Evolutionary conservation across 305 asterid genomes (phyloP), one percentile per base, ranked within the genome.

Genomic region (Rubia tinctorum): DNA sequence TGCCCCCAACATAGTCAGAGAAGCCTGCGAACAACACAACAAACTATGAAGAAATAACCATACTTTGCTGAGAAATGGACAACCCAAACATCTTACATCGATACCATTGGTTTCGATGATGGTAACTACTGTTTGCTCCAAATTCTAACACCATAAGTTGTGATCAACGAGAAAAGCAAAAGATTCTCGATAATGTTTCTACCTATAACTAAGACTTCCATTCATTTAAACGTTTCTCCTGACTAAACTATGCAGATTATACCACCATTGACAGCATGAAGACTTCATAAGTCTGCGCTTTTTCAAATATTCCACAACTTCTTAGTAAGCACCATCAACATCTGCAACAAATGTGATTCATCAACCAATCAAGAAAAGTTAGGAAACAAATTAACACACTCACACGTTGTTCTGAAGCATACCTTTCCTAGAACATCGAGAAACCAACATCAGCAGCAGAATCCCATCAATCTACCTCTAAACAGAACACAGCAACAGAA

Each of bases 341-440:
- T 76, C 95, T 87, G 87, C 88, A 80, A 8, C 34, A 72, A 27
- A 71, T 68, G 42, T 69, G n/a, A 69, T 25, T 65, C 43, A 71
- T 53, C 72, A 71, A 40, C 65, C 76, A 71, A 40, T 56, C 40
- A 12, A 56, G 15, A n/a, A 20, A 49, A n/a, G 51, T 17, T 34
- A 30, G 34, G 34, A 30, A 56, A 61, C 53, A 67, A 1, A 53
- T 59, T n/a, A n/a, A 47, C 42, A n/a, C 42, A n/a, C n/a, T n/a
- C n/a, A 43, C n/a, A n/a, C n/a, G n/a, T 14, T 69, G 20, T 55
- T 64, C 56, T 1, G 34, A 30, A 47, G 14, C 73, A 37, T 6
- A 77, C 83, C 79, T 61, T 66, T 56, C 80, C 60, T 18, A 37
- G 17, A 49, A 5, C 55, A 49, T 14, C 18, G 55, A 49, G 55